Evolutionary conservation across 441 rosid genomes (phyloP), one percentile per base, ranked within the genome.

Genomic region (Dalechampia spathulata): DNA sequence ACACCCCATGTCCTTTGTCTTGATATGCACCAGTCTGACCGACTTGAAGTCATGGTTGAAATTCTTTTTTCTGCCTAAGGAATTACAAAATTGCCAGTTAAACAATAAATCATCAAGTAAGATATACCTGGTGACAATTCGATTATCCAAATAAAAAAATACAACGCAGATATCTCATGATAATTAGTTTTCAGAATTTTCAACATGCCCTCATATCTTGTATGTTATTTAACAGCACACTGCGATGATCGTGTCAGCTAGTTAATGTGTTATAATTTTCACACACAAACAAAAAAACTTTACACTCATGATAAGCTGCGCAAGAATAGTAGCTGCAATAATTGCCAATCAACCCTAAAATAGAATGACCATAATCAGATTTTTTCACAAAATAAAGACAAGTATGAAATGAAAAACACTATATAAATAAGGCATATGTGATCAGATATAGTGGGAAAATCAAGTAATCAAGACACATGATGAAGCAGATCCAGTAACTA

Each of bases 1-100:
- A 93, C 95, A 54, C 99, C 97, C 99, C 99, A 90, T 34, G 87
- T 76, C 74, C 99, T 81, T 74, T 93, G 99, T 69, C 99, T 82
- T 42, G 99, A 93, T 71, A 90, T 93, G 69, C 97, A 90, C 99
- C 96, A 90, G 72, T 90, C 95, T 21, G 97, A 81, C 69, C 97
- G 93, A 68, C 90, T 77, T 52, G 97, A 90, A 57, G 85, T 83
- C 99, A 93, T 93, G 36, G 97, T 75, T 54, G 87, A 76, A 66
- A 90, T 93, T 78, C 99, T 82, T 80, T 90, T 93, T 63, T 79
- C 83, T 66, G 87, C 95, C 97, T 93, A 80, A 63, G 61, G 10
- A 70, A 64, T 70, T 48, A 40, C 27, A 48, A 54, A 61, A 53
- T 41, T 73, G 63, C 32, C 51, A 55, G 57, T 55, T 72, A 53